A percentile compares a stretch with the other conserved stretches of the same genome.
Conservation (phyloP, 1,284 basidiomycete species). For the Mycocalia duriaeana region DNA sequence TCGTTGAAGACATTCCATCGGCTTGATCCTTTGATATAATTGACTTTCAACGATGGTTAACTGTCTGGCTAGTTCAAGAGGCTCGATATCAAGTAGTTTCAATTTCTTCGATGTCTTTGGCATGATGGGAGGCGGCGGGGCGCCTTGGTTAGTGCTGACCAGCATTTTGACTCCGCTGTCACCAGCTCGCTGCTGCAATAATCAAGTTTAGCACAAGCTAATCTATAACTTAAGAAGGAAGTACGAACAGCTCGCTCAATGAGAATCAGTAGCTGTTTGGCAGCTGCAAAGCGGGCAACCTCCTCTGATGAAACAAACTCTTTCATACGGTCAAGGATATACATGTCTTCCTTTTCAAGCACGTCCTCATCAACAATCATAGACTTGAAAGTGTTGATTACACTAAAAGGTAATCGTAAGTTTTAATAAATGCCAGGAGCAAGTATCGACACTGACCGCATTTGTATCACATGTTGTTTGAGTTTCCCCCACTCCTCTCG, state of each 20-base stretch:
- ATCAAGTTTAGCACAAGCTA: slow-evolving; percentile 8
- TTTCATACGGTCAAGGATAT: slow-evolving; percentile 75
- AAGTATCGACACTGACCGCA: slow-evolving; percentile 54
- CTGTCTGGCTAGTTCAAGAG: slow-evolving; percentile 90
- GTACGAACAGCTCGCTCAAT: slow-evolving; percentile 73
- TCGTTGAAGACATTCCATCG: slow-evolving; percentile 87
- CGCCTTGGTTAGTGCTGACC: slow-evolving; percentile 46
- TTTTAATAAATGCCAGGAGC: too few relatives aligned
- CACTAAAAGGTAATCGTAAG: slow-evolving; percentile 42
- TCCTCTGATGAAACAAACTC: slow-evolving; percentile 71
- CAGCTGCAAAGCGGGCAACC: slow-evolving; percentile 57
- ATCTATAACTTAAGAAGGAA: not conserved
- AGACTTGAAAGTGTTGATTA: slow-evolving; percentile 78
- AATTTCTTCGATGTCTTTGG: slow-evolving; percentile 75
- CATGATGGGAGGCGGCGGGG: slow-evolving; percentile 71
- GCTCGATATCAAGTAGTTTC: slow-evolving; percentile 85
- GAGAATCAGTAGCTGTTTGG: slow-evolving; percentile 66
- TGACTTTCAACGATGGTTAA: slow-evolving; percentile 90
- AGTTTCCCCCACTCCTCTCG: slow-evolving; percentile 79
- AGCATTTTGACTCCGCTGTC: slow-evolving; percentile 48
- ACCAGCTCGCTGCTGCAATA: slow-evolving; percentile 43
- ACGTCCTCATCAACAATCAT: slow-evolving; percentile 80
- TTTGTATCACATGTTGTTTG: slow-evolving; percentile 87
- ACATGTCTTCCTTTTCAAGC: slow-evolving; percentile 76
- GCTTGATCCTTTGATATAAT: slow-evolving; percentile 84